Evolutionary conservation across 2,329 filamentous ascomycete genomes (phyloP).

Genomic region (Coniochaeta pulveracea): DNA sequence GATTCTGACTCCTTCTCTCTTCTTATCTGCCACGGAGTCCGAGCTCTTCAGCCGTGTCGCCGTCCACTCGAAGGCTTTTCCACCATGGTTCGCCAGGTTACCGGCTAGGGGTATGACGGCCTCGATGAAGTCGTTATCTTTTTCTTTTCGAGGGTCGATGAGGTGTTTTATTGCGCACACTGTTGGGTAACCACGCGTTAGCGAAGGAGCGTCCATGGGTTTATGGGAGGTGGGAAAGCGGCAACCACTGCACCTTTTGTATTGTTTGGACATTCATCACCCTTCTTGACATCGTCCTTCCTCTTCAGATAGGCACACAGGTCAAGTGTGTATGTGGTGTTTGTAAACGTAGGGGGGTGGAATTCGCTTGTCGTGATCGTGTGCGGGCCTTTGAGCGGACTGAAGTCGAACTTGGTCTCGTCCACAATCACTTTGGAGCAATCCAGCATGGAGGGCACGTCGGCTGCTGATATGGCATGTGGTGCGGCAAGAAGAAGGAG

Average conservation of each 20-base stretch:
- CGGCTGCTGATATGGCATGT: constrained; percentile 18
- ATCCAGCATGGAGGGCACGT: constrained; percentile 44
- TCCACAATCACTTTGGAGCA: constrained; percentile 53
- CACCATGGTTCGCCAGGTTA: constrained; percentile 47
- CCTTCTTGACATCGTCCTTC: constrained; percentile 40
- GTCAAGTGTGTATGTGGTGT: constrained; percentile 75
- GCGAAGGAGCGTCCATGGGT: neutral
- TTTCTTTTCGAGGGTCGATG: constrained; percentile 27
- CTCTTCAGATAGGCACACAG: constrained; percentile 59
- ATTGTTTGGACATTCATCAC: constrained; percentile 55
- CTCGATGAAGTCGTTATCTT: constrained; percentile 34
- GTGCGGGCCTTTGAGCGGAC: constrained; percentile 53
- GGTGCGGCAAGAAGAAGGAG: constrained; percentile 12
- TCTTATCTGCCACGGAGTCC: constrained; percentile 50
- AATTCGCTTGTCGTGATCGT: constrained; percentile 50
- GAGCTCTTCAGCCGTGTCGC: constrained; percentile 55
- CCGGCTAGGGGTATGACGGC: constrained; percentile 66
- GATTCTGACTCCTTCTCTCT: constrained; percentile 61
- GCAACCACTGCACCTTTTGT: constrained; percentile 48
- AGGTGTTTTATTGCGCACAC: constrained; percentile 65
- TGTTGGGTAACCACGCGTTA: constrained; percentile 18
- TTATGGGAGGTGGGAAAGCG: neutral
- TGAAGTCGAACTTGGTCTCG: constrained; percentile 52
- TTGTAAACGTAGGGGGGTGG: constrained; percentile 42
- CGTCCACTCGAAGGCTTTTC: constrained; percentile 51